These are phyloP conservation scores for Neopestalotiopsis sp. DNA, from an alignment of 2,329 filamentous ascomycete species.

Conservation along the genomic window DNA sequence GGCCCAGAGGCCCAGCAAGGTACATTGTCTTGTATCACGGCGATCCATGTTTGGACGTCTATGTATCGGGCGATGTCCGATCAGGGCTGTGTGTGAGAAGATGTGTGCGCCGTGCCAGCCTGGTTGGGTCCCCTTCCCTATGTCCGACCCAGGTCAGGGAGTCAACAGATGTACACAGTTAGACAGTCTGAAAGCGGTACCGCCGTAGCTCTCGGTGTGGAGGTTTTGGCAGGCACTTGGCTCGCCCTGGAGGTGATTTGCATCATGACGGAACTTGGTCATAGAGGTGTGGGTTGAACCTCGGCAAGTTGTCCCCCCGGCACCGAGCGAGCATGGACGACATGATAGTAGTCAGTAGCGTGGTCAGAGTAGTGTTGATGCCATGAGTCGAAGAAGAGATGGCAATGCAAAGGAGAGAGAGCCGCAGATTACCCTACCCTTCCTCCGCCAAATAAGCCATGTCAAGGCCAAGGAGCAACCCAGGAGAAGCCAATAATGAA, in stretches of 20 bases:
- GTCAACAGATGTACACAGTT: neutral
- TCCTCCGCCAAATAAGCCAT: constrained; percentile 1
- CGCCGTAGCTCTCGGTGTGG: constrained; percentile 9
- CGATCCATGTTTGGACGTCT: neutral
- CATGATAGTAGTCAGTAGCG: too few relatives aligned
- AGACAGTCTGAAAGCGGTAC: neutral
- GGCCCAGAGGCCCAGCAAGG: neutral
- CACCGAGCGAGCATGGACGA: neutral
- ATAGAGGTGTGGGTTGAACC: neutral
- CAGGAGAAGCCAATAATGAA: constrained; percentile 4
- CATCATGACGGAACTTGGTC: neutral
- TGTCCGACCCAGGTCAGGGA: neutral
- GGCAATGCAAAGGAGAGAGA: neutral
- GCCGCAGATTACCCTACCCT: neutral
- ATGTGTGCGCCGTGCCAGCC: neutral
- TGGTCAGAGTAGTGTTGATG: too few relatives aligned
- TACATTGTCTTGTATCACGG: constrained; percentile 11
- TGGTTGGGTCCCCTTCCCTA: neutral
- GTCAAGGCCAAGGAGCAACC: neutral
- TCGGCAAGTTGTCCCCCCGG: neutral
- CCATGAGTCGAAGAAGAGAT: neutral
- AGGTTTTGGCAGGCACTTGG: neutral
- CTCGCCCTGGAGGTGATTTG: neutral
- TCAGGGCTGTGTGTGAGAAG: neutral
- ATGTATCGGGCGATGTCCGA: constrained; percentile 5